phyloP scores from a whole-genome alignment of 345 rosid genomes.

The Laguncularia racemosa region DNA sequence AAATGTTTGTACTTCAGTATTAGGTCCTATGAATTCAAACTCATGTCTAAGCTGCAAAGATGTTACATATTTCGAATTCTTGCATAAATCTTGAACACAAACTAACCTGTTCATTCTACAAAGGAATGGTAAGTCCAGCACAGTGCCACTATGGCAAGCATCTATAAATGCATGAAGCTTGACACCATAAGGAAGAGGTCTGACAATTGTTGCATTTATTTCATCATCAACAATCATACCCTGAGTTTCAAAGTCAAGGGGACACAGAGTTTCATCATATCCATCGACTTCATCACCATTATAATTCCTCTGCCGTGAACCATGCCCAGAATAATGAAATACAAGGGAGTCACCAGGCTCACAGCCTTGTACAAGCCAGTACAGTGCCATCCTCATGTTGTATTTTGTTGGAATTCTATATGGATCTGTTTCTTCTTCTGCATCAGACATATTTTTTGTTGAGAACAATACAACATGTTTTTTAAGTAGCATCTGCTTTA shows the following conservation, averaged over 20 bases:
- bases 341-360: constrained; percentile 85
- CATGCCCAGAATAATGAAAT: constrained; percentile 86
- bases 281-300: constrained; percentile 86
- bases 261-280: constrained; percentile 81
- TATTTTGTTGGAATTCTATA: constrained; percentile 61
- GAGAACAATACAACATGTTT: neutral
- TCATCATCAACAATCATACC: constrained; percentile 98
- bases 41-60: neutral
- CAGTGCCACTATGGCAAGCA: constrained; percentile 90
- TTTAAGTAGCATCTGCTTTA: neutral
- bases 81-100: neutral
- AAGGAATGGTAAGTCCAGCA: constrained; percentile 70
- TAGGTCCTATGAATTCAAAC: neutral
- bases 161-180: constrained; percentile 76
- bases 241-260: constrained; percentile 82
- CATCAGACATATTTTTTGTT: constrained; percentile 3
- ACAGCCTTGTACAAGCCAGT: constrained; percentile 88
- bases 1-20: too few relatives aligned
- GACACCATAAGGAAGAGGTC: constrained; percentile 70
- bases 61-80: neutral
- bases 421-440: constrained; percentile 88
- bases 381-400: constrained; percentile 79
- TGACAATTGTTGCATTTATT: constrained; percentile 63
- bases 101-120: constrained; percentile 75
- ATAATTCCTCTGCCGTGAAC: constrained; percentile 67